A percentile compares a stretch with the other conserved stretches of the same genome.
Evolutionary conservation across 1,284 basidiomycete genomes (phyloP).

Genomic region (Chondrostereum purpureum): DNA sequence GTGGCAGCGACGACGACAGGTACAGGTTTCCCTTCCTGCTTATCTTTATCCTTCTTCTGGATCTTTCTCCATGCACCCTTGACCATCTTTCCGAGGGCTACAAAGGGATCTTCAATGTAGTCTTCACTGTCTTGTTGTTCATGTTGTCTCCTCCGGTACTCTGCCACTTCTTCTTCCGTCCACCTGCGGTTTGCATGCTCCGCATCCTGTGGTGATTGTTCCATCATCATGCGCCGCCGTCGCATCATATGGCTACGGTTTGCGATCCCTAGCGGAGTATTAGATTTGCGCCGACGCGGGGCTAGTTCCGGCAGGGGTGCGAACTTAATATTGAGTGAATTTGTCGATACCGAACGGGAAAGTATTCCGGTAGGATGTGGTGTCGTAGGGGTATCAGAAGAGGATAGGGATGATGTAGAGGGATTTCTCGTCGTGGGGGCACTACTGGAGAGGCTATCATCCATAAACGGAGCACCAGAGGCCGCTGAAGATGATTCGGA

Average conservation of each 20-base stretch:
- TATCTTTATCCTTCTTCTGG: constrained; percentile 16
- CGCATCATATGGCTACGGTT: constrained; percentile 47
- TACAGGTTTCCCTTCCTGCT: constrained; percentile 8
- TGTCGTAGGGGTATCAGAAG: background rate
- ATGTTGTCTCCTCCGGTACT: constrained; percentile 18
- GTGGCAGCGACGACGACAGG: constrained; percentile 5
- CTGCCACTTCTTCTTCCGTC: constrained; percentile 29
- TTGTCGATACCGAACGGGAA: background rate
- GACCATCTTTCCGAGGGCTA: constrained; percentile 39
- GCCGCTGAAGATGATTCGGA: background rate
- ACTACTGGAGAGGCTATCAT: too few relatives aligned
- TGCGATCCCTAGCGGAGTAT: constrained; percentile 56
- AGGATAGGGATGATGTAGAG: background rate
- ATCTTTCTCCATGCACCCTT: constrained; percentile 33
- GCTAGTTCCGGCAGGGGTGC: constrained; percentile 57
- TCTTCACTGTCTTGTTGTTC: constrained; percentile 15
- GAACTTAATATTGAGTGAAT: constrained; percentile 41
- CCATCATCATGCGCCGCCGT: constrained; percentile 22
- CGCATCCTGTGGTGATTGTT: constrained; percentile 7
- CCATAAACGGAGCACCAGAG: too few relatives aligned
- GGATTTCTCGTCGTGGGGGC: background rate
- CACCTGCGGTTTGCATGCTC: constrained; percentile 21
- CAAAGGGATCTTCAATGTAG: constrained; percentile 35
- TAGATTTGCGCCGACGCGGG: constrained; percentile 43
- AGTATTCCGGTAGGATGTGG: background rate